Base-by-base conservation (phyloP, 805 yeast genomes). In the Teunomyces funiuensis region DNA sequence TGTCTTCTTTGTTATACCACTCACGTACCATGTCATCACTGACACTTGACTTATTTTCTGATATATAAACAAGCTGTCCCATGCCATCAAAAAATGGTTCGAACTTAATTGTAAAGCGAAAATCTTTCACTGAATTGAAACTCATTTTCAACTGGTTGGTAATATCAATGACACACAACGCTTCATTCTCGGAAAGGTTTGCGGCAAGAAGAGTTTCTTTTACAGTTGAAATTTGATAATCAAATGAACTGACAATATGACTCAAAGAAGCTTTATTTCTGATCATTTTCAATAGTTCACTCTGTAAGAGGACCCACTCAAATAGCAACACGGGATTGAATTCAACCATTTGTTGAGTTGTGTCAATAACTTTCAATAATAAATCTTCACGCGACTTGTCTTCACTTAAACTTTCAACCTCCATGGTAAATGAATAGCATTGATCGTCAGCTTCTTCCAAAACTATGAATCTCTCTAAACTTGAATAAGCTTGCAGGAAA, bases 231-330 rank as follows among this genome's bases (percentile, higher is more conserved):
- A 34, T 28, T 28, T 55, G 58, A 37, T 44, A 46, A 4, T 55
- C 49, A 26, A 55, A 42, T 2, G 54, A 43, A n/a, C 34, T 36
- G 8, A 44, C 20, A 5, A 50, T 28, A 18, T 45, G 45, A 16
- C 26, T 28, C 9, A 44, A 41, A 7, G 40, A 22, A 2, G 44
- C 25, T 9, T 37, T 20, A 5, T 23, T 36, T 9, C 29, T 28
- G 10, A 44, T 19, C 7, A 9, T n/a, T 16, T 13, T 13, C 13
- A 34, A 36, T 16, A 45, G 20, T 19, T 36, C 37, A 16, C 22
- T 37, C 16, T 41, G 28, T 9, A 43, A 6, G 2, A 46, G 25
- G 13, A 46, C 40, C 46, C 47, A 46, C 11, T 37, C 42, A 28
- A 46, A 41, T 10, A 30, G 25, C 1, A 34, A 14, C 13, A 39